A percentile compares a stretch with the other conserved stretches of the same genome.
phyloP scores from a whole-genome alignment of 495 filamentous ascomycete species.

The Aspergillus wentii region DNA sequence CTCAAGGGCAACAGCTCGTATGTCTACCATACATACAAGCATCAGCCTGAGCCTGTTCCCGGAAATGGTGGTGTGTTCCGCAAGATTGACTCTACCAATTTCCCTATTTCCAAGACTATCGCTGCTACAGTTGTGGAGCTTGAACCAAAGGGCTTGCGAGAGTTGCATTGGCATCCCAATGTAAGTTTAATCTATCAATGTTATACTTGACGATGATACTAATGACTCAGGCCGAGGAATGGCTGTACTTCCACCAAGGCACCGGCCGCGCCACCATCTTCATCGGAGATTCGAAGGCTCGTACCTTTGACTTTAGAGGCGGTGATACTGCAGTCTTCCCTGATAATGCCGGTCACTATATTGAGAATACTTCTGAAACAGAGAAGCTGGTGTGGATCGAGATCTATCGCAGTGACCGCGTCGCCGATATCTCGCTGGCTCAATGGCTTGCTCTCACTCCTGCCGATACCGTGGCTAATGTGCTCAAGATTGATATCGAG shows the following conservation, averaged over 20 bases:
- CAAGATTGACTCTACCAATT: slow-evolving; percentile 59
- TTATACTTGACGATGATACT: slow-evolving; percentile 7
- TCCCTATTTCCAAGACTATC: slow-evolving; percentile 55
- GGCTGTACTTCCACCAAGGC: slow-evolving; percentile 62
- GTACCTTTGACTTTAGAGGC: slow-evolving; percentile 60
- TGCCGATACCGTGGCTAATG: slow-evolving; percentile 52
- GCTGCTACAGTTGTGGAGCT: slow-evolving; percentile 57
- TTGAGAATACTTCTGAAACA: slow-evolving; percentile 58
- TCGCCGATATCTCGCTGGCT: slow-evolving; percentile 56
- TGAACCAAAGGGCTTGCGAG: slow-evolving; percentile 54
- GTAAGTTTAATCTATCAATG: slow-evolving; percentile 23
- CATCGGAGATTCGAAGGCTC: slow-evolving; percentile 50
- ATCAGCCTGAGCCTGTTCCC: slow-evolving; percentile 46
- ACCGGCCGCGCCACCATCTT: slow-evolving; percentile 57
- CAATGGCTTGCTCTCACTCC: slow-evolving; percentile 64
- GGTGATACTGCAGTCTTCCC: slow-evolving; percentile 64
- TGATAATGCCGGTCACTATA: slow-evolving; percentile 57
- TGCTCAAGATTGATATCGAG: slow-evolving; percentile 51
- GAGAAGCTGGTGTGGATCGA: slow-evolving; percentile 62
- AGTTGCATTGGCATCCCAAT: slow-evolving; percentile 68
- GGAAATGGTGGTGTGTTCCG: slow-evolving; percentile 54
- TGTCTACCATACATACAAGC: slow-evolving; percentile 49
- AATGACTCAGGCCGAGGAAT: slow-evolving; percentile 50
- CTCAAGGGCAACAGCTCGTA: slow-evolving; percentile 52
- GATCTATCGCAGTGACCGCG: slow-evolving; percentile 59